These are phyloP conservation scores for Starmerella riodocensis DNA, from an alignment of 805 yeast species.

Conservation along the genomic window DNA sequence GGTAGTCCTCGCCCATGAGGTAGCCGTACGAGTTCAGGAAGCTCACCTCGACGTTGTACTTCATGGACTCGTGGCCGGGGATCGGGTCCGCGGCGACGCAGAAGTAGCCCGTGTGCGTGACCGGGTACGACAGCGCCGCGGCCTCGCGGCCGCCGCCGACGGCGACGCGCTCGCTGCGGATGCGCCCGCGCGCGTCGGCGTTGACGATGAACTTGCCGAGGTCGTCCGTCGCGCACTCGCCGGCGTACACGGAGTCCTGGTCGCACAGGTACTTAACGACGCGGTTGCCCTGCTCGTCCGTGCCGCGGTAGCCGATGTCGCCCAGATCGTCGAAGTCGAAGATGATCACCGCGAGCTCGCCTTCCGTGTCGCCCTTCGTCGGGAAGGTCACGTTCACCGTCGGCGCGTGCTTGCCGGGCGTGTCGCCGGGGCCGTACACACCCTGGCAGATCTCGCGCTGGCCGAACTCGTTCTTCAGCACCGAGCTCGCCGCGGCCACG, in stretches of 20 bases:
- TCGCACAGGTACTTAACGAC: slow-evolving; percentile 58
- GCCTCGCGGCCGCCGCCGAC: slow-evolving; percentile 40
- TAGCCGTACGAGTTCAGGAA: slow-evolving; percentile 90
- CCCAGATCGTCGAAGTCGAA: slow-evolving; percentile 74
- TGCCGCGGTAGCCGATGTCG: slow-evolving; percentile 43
- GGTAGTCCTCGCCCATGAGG: slow-evolving; percentile 78
- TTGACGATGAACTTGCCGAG: slow-evolving; percentile 51
- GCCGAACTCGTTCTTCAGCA: slow-evolving; percentile 32
- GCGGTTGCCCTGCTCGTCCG: slow-evolving; percentile 29
- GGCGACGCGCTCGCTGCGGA: slow-evolving; percentile 43
- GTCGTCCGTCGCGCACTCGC: slow-evolving; percentile 42
- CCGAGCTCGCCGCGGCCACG: slow-evolving; percentile 17
- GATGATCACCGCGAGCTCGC: slow-evolving; percentile 47
- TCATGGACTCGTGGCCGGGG: slow-evolving; percentile 23
- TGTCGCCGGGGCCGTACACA: slow-evolving; percentile 71
- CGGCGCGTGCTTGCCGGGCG: slow-evolving; percentile 49
- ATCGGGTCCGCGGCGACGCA: slow-evolving; percentile 66
- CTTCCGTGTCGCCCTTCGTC: slow-evolving; percentile 9
- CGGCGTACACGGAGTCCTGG: slow-evolving; percentile 42
- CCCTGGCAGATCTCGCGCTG: slow-evolving; percentile 73
- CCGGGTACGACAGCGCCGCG: slow-evolving; percentile 42
- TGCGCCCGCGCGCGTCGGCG: slow-evolving; percentile 34
- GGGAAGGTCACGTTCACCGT: slow-evolving; percentile 16
- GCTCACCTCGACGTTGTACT: slow-evolving; percentile 55
- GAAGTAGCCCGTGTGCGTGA: slow-evolving; percentile 75